Conservation (phyloP, 345 rosid genomes). For the Raphanus sativus region DNA sequence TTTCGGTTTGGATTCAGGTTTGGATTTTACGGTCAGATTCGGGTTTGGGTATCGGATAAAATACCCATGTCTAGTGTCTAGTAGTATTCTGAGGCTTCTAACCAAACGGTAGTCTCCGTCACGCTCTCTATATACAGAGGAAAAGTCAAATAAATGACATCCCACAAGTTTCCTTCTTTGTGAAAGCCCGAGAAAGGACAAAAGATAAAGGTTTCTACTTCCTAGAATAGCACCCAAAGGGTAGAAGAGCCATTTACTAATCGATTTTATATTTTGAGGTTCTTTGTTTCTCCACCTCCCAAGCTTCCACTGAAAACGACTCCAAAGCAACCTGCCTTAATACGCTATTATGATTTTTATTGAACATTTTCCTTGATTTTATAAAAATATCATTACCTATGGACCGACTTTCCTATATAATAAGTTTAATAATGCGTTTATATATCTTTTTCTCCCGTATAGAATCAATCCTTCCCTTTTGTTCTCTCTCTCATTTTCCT, state of each 20-base stretch:
- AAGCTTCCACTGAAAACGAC: slow-evolving; percentile 70
- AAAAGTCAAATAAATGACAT: slow-evolving; percentile 37
- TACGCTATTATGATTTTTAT: slow-evolving; percentile 27
- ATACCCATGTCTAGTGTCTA: too few species aligned
- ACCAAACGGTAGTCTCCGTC: slow-evolving; percentile 27
- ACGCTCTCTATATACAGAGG: slow-evolving; percentile 18
- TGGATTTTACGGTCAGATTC: too few species aligned
- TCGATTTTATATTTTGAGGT: slow-evolving; percentile 51
- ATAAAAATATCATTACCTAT: slow-evolving; percentile 16
- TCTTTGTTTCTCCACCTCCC: slow-evolving; percentile 48
- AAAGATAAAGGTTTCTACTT: neutral
- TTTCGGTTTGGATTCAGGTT: too few species aligned
- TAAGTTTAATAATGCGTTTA: slow-evolving; percentile 18
- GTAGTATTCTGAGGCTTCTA: neutral
- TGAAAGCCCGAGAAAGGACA: slow-evolving; percentile 38
- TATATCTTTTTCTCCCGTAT: slow-evolving; percentile 20
- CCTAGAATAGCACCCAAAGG: slow-evolving; percentile 24
- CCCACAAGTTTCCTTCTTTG: slow-evolving; percentile 18
- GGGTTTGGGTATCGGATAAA: too few species aligned
- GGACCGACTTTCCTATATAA: slow-evolving; percentile 39
- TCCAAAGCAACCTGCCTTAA: slow-evolving; percentile 63
- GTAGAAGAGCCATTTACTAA: slow-evolving; percentile 43
- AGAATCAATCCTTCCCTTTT: slow-evolving; percentile 23
- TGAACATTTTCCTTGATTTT: slow-evolving; percentile 14
- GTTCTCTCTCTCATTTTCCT: slow-evolving; percentile 17